A percentile compares a stretch with the other conserved stretches of the same genome.
These are phyloP conservation scores for Reutealis trisperma DNA, from an alignment of 345 rosid genomes.

Conservation along the genomic window DNA sequence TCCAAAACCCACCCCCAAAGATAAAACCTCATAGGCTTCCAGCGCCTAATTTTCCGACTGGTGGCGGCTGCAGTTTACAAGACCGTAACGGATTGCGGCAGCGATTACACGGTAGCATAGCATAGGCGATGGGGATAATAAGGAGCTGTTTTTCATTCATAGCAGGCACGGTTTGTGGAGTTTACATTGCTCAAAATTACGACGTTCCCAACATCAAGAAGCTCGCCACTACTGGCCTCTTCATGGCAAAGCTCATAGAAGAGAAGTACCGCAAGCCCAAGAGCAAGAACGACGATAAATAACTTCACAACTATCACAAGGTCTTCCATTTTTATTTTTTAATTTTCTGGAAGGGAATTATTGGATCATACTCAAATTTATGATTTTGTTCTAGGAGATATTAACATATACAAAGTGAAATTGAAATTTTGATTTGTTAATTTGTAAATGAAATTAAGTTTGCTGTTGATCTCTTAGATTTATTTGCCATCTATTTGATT, in stretches of 20 bases:
- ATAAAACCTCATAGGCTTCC: neutral
- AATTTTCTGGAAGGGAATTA: neutral
- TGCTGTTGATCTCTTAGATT: neutral
- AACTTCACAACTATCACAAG: neutral
- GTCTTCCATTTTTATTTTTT: neutral
- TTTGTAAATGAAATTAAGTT: neutral
- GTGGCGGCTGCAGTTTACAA: neutral
- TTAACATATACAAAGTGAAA: neutral
- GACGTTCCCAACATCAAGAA: conserved; percentile 75
- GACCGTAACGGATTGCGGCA: neutral
- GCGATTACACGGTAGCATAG: neutral
- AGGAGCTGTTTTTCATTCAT: conserved; percentile 64
- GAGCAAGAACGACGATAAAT: conserved; percentile 36
- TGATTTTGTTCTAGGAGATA: neutral
- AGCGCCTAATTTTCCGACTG: neutral
- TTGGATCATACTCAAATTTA: neutral
- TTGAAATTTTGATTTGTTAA: neutral
- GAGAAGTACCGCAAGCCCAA: conserved; percentile 75
- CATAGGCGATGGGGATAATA: conserved; percentile 66
- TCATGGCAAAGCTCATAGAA: conserved; percentile 56
- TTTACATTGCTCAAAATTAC: conserved; percentile 90
- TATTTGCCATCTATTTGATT: neutral
- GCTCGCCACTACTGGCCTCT: conserved; percentile 45
- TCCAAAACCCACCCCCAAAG: too few relatives aligned
- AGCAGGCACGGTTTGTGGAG: conserved; percentile 61